These are phyloP conservation scores for Pestalotiopsis sp. DNA, from an alignment of 2,329 filamentous ascomycete genomes.

Conservation along the genomic window DNA sequence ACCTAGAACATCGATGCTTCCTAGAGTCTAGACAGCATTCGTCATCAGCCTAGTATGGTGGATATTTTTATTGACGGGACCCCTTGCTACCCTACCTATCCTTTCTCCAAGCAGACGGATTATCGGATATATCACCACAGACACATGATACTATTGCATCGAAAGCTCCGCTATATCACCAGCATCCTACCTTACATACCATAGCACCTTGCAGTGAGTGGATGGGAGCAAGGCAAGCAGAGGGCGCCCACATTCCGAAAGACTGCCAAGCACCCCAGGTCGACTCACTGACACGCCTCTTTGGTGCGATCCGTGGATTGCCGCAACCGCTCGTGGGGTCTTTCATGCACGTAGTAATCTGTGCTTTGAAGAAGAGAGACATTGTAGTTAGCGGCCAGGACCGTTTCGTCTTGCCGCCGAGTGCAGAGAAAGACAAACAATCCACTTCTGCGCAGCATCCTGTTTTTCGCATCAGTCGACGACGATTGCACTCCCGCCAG, in stretches of 20 bases:
- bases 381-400: background rate
- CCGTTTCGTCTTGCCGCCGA: background rate
- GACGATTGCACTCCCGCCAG: background rate
- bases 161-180: background rate
- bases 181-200: background rate
- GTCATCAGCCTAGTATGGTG: conserved; percentile 1
- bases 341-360: background rate
- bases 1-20: background rate
- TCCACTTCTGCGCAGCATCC: background rate
- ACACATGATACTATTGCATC: background rate
- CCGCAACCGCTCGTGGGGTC: background rate
- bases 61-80: background rate
- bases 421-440: background rate
- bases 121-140: background rate
- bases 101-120: background rate
- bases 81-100: background rate
- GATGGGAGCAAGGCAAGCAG: background rate
- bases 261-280: background rate
- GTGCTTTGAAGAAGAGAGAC: background rate
- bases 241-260: conserved; percentile 1
- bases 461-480: too few species aligned
- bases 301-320: background rate
- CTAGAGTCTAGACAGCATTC: conserved; percentile 2
- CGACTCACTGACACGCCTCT: background rate
- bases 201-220: background rate